These are phyloP conservation scores for Raphanus raphanistrum DNA, from an alignment of 345 rosid species.

Conservation along the genomic window DNA sequence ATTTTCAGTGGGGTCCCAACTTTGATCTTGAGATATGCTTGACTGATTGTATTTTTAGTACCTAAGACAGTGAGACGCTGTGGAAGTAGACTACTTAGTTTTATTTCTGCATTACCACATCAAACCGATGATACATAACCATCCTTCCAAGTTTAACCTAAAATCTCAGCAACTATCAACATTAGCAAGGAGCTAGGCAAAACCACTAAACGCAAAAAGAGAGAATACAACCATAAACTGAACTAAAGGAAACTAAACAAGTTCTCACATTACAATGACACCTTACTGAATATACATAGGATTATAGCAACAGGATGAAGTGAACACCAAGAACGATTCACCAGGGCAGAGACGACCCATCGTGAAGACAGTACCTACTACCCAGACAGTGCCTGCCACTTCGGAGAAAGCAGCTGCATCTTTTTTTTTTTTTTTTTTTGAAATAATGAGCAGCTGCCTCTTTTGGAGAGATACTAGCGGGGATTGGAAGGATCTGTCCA, in stretches of 20 bases:
- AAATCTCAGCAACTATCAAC: slow-evolving; percentile 21
- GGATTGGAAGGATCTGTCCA: slow-evolving; percentile 69
- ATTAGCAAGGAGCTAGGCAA: slow-evolving; percentile 1
- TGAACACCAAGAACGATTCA: slow-evolving; percentile 66
- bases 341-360: slow-evolving; percentile 60
- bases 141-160: slow-evolving; percentile 79
- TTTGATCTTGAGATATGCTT: no score
- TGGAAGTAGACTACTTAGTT: slow-evolving; percentile 54
- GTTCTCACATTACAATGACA: background rate
- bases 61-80: slow-evolving; percentile 90
- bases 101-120: slow-evolving; percentile 72
- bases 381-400: slow-evolving; percentile 92
- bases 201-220: background rate
- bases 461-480: slow-evolving; percentile 53
- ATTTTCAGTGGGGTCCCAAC: background rate
- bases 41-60: slow-evolving; percentile 21
- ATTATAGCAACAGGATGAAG: background rate
- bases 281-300: background rate
- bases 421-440: no score
- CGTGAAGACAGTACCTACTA: slow-evolving; percentile 88
- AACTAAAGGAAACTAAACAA: background rate
- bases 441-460: slow-evolving; percentile 73
- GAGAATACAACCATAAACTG: background rate
- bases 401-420: slow-evolving; percentile 80
- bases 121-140: slow-evolving; percentile 74